Evolutionary conservation across 2,329 filamentous ascomycete genomes (phyloP).

Genomic region (Aureobasidium lini): DNA sequence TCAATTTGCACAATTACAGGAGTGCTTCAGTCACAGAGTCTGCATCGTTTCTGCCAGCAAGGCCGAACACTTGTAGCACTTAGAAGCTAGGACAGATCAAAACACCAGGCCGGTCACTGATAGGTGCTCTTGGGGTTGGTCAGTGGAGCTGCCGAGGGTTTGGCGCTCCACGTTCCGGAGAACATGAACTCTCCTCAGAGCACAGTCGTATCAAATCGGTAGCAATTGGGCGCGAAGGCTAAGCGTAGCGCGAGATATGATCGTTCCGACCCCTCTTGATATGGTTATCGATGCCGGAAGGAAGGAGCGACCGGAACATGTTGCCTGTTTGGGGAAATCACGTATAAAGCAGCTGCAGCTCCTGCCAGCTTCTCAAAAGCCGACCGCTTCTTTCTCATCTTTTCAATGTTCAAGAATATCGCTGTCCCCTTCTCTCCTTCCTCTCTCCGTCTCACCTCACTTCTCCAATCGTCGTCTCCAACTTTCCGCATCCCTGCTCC

Average conservation of each 20-base stretch:
- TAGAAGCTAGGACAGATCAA: too few relatives aligned
- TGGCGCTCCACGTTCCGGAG: too few relatives aligned
- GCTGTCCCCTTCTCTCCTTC: not conserved
- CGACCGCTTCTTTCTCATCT: constrained; percentile 3
- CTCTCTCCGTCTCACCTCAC: not conserved
- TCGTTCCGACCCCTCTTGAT: constrained; percentile 9
- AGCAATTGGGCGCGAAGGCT: not conserved
- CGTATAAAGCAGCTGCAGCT: constrained; percentile 5
- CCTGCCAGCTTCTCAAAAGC: not conserved
- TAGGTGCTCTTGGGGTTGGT: too few relatives aligned
- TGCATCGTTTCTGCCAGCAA: too few relatives aligned
- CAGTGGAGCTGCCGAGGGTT: too few relatives aligned
- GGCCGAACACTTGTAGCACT: too few relatives aligned
- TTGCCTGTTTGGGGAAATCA: constrained; percentile 8
- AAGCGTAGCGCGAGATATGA: not conserved
- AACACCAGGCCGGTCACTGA: too few relatives aligned
- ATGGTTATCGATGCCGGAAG: constrained; percentile 6
- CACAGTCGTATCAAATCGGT: not conserved
- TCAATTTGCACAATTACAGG: too few relatives aligned
- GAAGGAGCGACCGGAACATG: not conserved
- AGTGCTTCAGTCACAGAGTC: too few relatives aligned
- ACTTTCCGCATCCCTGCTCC: not conserved
- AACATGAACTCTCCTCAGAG: not conserved
- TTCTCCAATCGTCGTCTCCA: not conserved
- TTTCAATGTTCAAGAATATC: not conserved